Conservation (phyloP, 148 eudicot genomes). For the Chenopodium formosanum region DNA sequence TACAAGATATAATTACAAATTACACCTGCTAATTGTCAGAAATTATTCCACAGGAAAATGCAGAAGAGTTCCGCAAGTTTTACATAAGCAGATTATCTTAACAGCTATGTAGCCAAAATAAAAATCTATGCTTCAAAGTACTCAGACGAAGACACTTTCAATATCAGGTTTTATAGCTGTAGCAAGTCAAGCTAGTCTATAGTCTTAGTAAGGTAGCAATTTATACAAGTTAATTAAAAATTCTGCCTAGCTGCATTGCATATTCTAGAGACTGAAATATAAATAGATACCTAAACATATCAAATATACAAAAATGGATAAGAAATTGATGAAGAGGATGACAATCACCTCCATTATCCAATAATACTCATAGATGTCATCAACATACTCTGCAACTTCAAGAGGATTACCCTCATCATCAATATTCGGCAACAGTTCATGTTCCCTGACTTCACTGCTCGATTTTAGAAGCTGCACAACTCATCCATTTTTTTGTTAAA, state of each 20-base stretch:
- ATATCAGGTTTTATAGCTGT: neutral
- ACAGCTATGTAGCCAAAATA: neutral
- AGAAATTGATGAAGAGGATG: neutral
- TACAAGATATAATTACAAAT: neutral
- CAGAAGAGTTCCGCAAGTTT: neutral
- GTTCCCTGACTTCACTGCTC: conserved; percentile 31
- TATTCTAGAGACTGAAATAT: neutral
- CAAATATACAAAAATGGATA: neutral
- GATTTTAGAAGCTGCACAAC: conserved; percentile 48
- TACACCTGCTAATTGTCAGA: neutral
- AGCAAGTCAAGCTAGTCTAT: neutral
- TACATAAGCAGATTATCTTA: neutral
- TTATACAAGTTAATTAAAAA: too few relatives aligned
- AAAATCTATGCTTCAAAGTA: neutral
- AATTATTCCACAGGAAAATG: neutral
- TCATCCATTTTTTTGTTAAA: neutral
- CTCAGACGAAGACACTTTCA: neutral
- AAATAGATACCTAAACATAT: neutral
- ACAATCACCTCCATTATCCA: conserved; percentile 79
- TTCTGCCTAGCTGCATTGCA: neutral
- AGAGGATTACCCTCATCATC: conserved; percentile 77
- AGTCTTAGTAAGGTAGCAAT: neutral
- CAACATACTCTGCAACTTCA: conserved; percentile 92
- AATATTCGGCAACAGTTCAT: conserved; percentile 51
- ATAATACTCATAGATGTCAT: conserved; percentile 84